These are phyloP conservation scores for Lactarius pseudohatsudake DNA, from an alignment of 768 basidiomycete species.

Conservation along the genomic window DNA sequence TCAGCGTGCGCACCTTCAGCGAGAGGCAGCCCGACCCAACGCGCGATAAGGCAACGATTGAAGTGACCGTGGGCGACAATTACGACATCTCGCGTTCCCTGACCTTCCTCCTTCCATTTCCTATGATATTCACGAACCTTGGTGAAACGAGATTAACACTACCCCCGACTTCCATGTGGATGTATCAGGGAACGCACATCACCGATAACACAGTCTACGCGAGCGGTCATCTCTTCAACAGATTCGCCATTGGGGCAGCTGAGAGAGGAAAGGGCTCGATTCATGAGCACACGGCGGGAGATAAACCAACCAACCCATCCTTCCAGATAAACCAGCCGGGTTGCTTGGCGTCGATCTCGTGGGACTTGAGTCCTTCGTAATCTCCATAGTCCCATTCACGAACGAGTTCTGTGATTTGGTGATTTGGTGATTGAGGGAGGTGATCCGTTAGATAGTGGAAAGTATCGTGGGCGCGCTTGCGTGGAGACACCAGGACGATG, in stretches of 20 bases:
- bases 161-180: not conserved
- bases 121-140: slow-evolving; percentile 75
- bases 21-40: slow-evolving; percentile 77
- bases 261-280: not conserved
- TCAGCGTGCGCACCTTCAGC: slow-evolving; percentile 44
- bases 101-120: slow-evolving; percentile 64
- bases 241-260: slow-evolving; percentile 91
- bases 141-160: not conserved
- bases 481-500: slow-evolving; percentile 81
- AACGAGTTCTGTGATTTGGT: slow-evolving; percentile 61
- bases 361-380: slow-evolving; percentile 79
- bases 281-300: not conserved
- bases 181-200: slow-evolving; percentile 46
- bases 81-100: slow-evolving; percentile 72
- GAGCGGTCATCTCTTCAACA: slow-evolving; percentile 69
- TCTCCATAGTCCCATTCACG: slow-evolving; percentile 92
- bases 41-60: slow-evolving; percentile 71
- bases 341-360: slow-evolving; percentile 68
- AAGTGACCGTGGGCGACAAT: slow-evolving; percentile 91
- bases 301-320: slow-evolving; percentile 57
- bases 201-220: slow-evolving; percentile 74
- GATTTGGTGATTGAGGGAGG: slow-evolving; percentile 46
- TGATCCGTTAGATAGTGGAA: slow-evolving; percentile 77
- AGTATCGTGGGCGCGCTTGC: slow-evolving; percentile 79
- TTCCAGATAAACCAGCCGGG: slow-evolving; percentile 80